Evolutionary conservation across 768 basidiomycete species (phyloP).

Genomic region (Termitomyces sp.): DNA sequence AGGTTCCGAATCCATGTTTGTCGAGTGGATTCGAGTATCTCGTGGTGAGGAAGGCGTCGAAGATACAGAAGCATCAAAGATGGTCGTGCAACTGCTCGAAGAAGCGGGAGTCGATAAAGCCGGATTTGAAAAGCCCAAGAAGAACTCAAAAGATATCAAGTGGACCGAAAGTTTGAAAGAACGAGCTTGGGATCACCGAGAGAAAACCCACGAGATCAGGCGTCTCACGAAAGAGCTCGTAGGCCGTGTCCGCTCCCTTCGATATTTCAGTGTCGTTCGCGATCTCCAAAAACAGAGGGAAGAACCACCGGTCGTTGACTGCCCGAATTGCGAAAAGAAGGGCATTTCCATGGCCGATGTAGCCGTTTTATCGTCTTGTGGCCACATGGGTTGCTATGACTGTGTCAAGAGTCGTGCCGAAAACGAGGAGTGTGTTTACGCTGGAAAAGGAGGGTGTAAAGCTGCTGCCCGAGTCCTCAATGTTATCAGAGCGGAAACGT

Average conservation of each 20-base stretch:
- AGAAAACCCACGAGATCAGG: conserved; percentile 83
- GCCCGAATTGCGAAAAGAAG: conserved; percentile 57
- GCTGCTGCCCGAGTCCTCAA: conserved; percentile 81
- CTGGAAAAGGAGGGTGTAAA: conserved; percentile 63
- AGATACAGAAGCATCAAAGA: conserved; percentile 71
- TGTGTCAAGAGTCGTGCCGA: conserved; percentile 76
- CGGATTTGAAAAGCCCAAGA: conserved; percentile 42
- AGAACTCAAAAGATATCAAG: conserved; percentile 53
- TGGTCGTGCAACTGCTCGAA: conserved; percentile 56
- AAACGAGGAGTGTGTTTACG: conserved; percentile 79
- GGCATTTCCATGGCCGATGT: conserved; percentile 63
- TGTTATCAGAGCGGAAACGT: conserved; percentile 73
- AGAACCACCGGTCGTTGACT: conserved; percentile 53
- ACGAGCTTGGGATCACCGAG: conserved; percentile 76
- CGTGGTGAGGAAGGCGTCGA: conserved; percentile 65
- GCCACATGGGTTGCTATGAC: conserved; percentile 78
- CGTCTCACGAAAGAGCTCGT: conserved; percentile 85
- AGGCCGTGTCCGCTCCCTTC: conserved; percentile 84
- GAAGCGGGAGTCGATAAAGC: conserved; percentile 44
- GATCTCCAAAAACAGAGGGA: conserved; percentile 79
- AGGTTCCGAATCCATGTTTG: conserved; percentile 74
- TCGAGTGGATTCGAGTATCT: conserved; percentile 69
- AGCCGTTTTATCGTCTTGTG: conserved; percentile 88
- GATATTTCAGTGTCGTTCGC: conserved; percentile 90
- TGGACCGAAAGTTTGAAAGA: conserved; percentile 57